Base-by-base conservation (phyloP, 2,329 filamentous ascomycete genomes). In the Stagonosporopsis vannaccii region DNA sequence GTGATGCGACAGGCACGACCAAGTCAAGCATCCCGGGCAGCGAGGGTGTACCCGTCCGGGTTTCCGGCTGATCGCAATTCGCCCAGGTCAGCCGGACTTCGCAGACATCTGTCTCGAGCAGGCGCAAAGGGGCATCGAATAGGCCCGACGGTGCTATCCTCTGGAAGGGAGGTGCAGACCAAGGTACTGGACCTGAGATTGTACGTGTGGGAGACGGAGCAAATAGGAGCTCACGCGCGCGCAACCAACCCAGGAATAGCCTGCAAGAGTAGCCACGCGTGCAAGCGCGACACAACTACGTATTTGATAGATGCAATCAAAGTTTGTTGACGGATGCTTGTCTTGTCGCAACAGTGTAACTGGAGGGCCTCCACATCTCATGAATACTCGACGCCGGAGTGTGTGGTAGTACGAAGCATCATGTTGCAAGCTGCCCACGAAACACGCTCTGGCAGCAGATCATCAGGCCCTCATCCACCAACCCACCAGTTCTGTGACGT, bases 221-320 rank as follows among this genome's bases (percentile, higher is more conserved):
- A 70, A 73, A 73, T 71, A 46, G 62, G 60, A 66, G 60, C 57
- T 60, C 70, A 65, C 59, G 66, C 62, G 67, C 46, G 62, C 47
- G 58, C 61, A 62, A 63, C 61, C 63, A 56, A 60, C 59, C 62
- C 64, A 60, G 58, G 61, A 60, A 49, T 46, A 55, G 62, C 59
- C 65, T 56, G 61, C 57, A 23, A 45, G 25, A 39, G 43, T 37
- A 60, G 58, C 60, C 63, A 67, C 65, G 56, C 65, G 56, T 52
- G 54, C 65, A 65, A 60, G 62, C 56, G 59, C 61, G 47, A 58
- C 54, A 67, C 55, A 51, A 52, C 15, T 6, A 28, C 41, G 53
- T 45, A 47, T 37, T 46, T 36, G 41, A 51, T 47, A 42, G 42
- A 56, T 23, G 53, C 53, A 56, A 47, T 56, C 42, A 51, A 51